These are phyloP conservation scores for Saccharomycopsis phalli DNA, from an alignment of 1,139 yeast species.

Conservation along the genomic window DNA sequence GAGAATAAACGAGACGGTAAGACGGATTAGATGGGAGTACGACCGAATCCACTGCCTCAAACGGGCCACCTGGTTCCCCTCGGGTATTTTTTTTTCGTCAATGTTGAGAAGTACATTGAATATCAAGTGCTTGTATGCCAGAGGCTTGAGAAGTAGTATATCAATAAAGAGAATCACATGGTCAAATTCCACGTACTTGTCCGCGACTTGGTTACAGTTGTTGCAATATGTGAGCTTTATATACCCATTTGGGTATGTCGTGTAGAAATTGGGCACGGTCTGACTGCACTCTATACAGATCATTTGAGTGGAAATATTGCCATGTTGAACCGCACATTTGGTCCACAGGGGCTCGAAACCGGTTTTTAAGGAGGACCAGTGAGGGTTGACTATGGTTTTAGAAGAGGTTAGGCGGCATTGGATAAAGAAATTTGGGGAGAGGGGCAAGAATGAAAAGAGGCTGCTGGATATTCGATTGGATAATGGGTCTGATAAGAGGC, in stretches of 20 bases:
- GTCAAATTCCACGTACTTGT: conserved; percentile 87
- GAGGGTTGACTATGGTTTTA: no score
- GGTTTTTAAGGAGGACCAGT: no score
- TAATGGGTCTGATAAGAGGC: no score
- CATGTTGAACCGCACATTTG: neutral
- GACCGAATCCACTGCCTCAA: neutral
- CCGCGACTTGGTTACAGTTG: conserved; percentile 66
- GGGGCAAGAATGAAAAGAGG: no score
- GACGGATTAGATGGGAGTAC: conserved; percentile 29
- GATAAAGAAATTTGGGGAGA: neutral
- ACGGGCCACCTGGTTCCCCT: neutral
- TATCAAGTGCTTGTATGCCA: conserved; percentile 83
- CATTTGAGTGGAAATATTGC: conserved; percentile 37
- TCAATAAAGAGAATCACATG: conserved; percentile 78
- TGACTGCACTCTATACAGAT: conserved; percentile 82
- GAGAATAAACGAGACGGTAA: conserved; percentile 58
- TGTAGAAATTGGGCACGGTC: conserved; percentile 57
- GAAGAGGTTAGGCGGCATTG: neutral
- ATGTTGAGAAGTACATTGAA: conserved; percentile 50
- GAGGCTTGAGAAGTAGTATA: conserved; percentile 70
- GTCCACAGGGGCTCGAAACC: no score
- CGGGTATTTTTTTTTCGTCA: neutral
- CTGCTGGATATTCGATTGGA: no score
- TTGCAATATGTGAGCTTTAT: conserved; percentile 75
- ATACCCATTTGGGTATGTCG: conserved; percentile 67